Evolutionary conservation across 192 early-diverging fungal species (phyloP).

Genomic region (Piromyces finnis): DNA sequence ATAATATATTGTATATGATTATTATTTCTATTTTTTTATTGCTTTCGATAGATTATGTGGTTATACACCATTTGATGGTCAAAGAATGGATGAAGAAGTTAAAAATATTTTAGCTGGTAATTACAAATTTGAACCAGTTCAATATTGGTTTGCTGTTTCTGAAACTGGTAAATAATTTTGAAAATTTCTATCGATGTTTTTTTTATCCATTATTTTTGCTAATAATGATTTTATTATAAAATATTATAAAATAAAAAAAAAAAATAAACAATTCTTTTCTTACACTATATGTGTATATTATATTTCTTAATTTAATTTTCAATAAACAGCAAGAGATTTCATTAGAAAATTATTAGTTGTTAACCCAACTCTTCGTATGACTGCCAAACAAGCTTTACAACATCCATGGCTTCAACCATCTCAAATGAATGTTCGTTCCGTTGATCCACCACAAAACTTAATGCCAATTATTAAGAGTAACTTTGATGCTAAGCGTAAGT

Average conservation of each 20-base stretch:
- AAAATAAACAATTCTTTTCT: no score
- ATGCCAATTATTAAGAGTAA: neutral
- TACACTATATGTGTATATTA: no score
- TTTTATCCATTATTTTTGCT: no score
- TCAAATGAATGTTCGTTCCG: neutral
- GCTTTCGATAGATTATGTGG: slow-evolving; percentile 22
- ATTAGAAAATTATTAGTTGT: slow-evolving; percentile 44
- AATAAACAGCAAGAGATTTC: slow-evolving; percentile 43
- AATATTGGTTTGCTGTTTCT: slow-evolving; percentile 58
- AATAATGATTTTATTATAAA: no score
- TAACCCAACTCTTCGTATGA: slow-evolving; percentile 48
- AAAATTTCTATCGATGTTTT: no score
- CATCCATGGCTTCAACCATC: slow-evolving; percentile 53
- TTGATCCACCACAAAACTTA: neutral
- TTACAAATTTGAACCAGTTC: slow-evolving; percentile 21
- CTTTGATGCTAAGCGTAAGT: neutral
- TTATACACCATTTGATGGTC: slow-evolving; percentile 36
- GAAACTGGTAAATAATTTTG: slow-evolving; percentile 19
- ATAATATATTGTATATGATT: no score
- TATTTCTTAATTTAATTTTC: no score
- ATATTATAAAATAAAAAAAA: no score
- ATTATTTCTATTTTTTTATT: no score
- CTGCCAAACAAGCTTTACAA: slow-evolving; percentile 48
- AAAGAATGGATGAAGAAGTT: slow-evolving; percentile 25
- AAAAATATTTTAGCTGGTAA: slow-evolving; percentile 14